phyloP scores from a whole-genome alignment of 2,329 filamentous ascomycete genomes.

The Paecilomyces fulvus region DNA sequence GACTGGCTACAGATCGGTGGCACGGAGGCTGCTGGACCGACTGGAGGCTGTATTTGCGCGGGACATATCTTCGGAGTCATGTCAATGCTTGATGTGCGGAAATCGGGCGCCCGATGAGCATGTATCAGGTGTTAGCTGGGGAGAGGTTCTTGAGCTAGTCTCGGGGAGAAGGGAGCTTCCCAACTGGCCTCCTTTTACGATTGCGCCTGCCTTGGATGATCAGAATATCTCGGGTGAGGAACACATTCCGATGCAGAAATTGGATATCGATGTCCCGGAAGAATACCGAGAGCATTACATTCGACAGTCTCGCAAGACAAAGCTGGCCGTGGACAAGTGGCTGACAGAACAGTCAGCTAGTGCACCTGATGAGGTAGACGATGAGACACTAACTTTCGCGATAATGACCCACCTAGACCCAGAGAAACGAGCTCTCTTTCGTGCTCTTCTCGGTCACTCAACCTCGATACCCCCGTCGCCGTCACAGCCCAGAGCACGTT shows the following conservation, averaged over 20 bases:
- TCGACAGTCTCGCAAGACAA: constrained; percentile 84
- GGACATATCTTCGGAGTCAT: constrained; percentile 81
- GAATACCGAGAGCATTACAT: constrained; percentile 90
- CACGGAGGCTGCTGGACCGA: constrained; percentile 76
- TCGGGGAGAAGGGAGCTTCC: constrained; percentile 82
- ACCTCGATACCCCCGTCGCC: constrained; percentile 37
- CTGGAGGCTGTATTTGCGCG: constrained; percentile 90
- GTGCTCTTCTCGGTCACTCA: constrained; percentile 59
- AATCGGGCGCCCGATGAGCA: constrained; percentile 51
- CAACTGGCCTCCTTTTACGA: constrained; percentile 78
- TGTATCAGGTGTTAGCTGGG: constrained; percentile 70
- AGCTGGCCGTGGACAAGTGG: constrained; percentile 86
- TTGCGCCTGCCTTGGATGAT: constrained; percentile 50
- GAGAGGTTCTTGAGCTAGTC: constrained; percentile 87
- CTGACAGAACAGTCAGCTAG: constrained; percentile 65
- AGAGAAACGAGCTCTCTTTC: constrained; percentile 71
- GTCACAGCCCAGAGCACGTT: constrained; percentile 52
- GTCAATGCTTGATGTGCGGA: constrained; percentile 76
- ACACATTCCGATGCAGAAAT: constrained; percentile 59
- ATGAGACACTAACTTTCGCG: constrained; percentile 87
- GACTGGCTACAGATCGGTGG: constrained; percentile 91
- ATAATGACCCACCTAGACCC: constrained; percentile 79
- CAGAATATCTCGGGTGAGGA: constrained; percentile 48
- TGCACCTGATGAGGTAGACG: constrained; percentile 81
- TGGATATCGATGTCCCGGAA: constrained; percentile 89